These are phyloP conservation scores for Pseudocercospora vitis DNA, from an alignment of 2,329 filamentous ascomycete genomes.

Conservation along the genomic window DNA sequence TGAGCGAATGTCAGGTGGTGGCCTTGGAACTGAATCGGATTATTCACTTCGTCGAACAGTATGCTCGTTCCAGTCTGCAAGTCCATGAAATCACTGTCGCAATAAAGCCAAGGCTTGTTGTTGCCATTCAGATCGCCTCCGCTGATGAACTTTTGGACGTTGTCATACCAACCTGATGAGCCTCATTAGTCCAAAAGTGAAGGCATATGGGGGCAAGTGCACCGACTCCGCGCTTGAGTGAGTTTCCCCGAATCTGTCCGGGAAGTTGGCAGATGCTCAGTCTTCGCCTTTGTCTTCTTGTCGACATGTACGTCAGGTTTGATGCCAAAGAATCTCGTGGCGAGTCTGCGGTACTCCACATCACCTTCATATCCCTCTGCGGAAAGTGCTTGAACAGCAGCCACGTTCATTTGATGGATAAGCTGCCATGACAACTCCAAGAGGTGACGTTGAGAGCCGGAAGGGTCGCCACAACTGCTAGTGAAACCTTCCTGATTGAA, in stretches of 20 bases:
- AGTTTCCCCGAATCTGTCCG: background rate
- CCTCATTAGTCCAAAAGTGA: background rate
- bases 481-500: background rate
- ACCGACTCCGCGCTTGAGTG: background rate
- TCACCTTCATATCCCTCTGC: slow-evolving; percentile 6
- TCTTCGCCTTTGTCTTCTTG: slow-evolving; percentile 1
- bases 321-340: slow-evolving; percentile 19
- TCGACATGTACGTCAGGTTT: background rate
- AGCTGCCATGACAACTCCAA: slow-evolving; percentile 1
- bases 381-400: slow-evolving; percentile 3
- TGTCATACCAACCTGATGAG: slow-evolving; percentile 9
- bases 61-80: background rate
- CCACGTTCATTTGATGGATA: slow-evolving; percentile 5
- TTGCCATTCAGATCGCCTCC: background rate
- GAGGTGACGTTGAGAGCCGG: background rate
- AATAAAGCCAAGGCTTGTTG: slow-evolving; percentile 8
- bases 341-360: slow-evolving; percentile 10
- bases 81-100: slow-evolving; percentile 12
- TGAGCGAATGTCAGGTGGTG: background rate
- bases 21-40: background rate
- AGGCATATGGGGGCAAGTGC: background rate
- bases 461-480: background rate
- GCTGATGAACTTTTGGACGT: background rate
- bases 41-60: background rate
- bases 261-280: background rate